Evolutionary conservation across 2,329 filamentous ascomycete species (phyloP).

Genomic region (Mycosphaerelloides madeirae): DNA sequence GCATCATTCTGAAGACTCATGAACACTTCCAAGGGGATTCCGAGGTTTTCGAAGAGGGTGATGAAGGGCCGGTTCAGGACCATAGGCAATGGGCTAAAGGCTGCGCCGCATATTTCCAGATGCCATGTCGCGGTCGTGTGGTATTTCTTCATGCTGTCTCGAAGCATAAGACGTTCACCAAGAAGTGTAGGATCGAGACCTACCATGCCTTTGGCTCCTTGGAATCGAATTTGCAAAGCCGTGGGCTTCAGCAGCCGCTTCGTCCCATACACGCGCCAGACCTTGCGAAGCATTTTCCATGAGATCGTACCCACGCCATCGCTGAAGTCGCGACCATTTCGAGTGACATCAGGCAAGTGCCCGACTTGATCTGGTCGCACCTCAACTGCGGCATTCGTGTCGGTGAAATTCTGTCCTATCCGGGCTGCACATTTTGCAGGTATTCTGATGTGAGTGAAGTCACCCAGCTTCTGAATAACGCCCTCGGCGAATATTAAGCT

Average conservation of each 20-base stretch:
- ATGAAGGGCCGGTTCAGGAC: conserved; percentile 75
- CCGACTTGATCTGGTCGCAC: conserved; percentile 35
- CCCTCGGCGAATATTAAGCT: conserved; percentile 32
- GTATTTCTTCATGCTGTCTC: conserved; percentile 79
- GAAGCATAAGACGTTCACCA: conserved; percentile 57
- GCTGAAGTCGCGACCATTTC: conserved; percentile 62
- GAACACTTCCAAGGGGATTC: conserved; percentile 57
- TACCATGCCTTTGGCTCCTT: conserved; percentile 73
- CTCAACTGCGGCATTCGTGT: conserved; percentile 62
- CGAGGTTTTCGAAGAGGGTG: conserved; percentile 80
- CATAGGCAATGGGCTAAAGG: conserved; percentile 61
- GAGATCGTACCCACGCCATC: conserved; percentile 78
- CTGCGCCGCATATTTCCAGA: conserved; percentile 68
- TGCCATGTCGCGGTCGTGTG: conserved; percentile 49
- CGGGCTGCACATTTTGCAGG: conserved; percentile 57
- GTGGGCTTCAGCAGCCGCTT: conserved; percentile 51
- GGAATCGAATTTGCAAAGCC: conserved; percentile 69
- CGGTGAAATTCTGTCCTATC: conserved; percentile 65
- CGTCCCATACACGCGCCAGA: conserved; percentile 54
- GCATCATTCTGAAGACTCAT: conserved; percentile 59
- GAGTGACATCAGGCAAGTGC: conserved; percentile 50
- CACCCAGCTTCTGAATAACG: conserved; percentile 45
- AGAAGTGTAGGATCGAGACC: conserved; percentile 55
- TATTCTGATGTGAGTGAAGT: conserved; percentile 49
- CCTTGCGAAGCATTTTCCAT: conserved; percentile 50